Evolutionary conservation across 345 rosid species (phyloP).

Genomic region (Citrus australasica): DNA sequence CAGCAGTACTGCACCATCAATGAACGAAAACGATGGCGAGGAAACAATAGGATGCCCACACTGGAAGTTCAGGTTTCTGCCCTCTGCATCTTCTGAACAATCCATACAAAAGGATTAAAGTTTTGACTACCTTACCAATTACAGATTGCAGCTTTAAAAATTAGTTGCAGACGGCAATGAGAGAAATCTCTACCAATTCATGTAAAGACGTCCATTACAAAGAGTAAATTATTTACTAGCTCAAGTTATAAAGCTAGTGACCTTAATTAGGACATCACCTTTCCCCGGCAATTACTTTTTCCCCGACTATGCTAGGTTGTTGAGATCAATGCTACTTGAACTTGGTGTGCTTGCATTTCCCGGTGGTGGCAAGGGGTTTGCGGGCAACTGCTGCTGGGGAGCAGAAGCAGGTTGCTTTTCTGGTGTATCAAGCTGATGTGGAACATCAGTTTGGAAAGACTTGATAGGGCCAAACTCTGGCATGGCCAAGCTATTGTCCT

Average conservation of each 20-base stretch:
- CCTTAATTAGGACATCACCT: conserved; percentile 12
- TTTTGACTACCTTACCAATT: background rate
- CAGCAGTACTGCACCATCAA: too few relatives aligned
- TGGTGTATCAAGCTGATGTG: conserved; percentile 17
- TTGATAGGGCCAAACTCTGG: conserved; percentile 34
- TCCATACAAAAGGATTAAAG: background rate
- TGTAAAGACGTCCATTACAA: background rate
- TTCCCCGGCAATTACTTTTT: conserved; percentile 9
- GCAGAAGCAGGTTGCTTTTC: conserved; percentile 11
- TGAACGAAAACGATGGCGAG: background rate
- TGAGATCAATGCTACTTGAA: conserved; percentile 12
- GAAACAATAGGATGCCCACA: background rate
- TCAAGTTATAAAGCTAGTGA: background rate
- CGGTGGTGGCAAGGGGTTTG: background rate
- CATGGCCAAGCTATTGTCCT: conserved; percentile 26
- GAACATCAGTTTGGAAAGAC: conserved; percentile 27
- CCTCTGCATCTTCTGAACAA: background rate
- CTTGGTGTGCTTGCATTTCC: conserved; percentile 22
- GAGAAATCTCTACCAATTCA: background rate
- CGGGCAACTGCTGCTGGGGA: conserved; percentile 14
- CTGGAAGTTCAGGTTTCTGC: background rate
- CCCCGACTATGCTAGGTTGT: conserved; percentile 17
- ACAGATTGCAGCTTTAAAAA: background rate
- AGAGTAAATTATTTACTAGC: background rate
- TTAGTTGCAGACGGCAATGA: background rate